These are phyloP conservation scores for Purpureocillium takamizusanense DNA, from an alignment of 2,329 filamentous ascomycete species.

Conservation along the genomic window DNA sequence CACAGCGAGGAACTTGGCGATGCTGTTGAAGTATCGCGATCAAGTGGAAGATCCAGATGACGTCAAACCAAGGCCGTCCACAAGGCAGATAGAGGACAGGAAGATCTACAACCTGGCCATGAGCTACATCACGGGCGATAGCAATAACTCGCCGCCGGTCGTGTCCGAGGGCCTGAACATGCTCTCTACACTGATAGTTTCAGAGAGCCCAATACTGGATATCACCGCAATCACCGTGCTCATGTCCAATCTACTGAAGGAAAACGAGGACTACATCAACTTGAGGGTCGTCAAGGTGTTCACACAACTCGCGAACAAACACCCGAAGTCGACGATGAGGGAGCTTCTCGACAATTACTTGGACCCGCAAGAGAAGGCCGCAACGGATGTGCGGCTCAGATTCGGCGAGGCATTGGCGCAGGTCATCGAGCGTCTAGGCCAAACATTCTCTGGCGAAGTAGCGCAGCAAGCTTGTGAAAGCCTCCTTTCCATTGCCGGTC, in stretches of 20 bases:
- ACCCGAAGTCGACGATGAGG: constrained; percentile 51
- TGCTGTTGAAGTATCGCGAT: constrained; percentile 48
- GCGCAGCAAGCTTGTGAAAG: constrained; percentile 45
- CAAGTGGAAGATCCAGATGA: constrained; percentile 38
- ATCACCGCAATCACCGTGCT: constrained; percentile 56
- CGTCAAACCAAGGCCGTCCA: constrained; percentile 26
- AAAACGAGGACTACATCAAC: constrained; percentile 64
- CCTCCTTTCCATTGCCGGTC: constrained; percentile 54
- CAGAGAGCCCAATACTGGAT: constrained; percentile 51
- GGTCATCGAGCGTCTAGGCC: constrained; percentile 51
- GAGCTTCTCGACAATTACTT: constrained; percentile 61
- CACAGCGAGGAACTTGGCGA: constrained; percentile 46
- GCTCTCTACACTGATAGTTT: constrained; percentile 45
- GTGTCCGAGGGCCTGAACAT: constrained; percentile 56
- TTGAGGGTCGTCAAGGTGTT: constrained; percentile 58
- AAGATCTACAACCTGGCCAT: constrained; percentile 54
- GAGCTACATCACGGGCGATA: constrained; percentile 49
- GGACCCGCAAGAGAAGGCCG: constrained; percentile 48
- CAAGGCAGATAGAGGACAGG: constrained; percentile 47
- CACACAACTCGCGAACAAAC: constrained; percentile 49
- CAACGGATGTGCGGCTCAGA: constrained; percentile 55
- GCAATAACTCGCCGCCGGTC: constrained; percentile 57
- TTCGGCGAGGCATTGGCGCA: constrained; percentile 60
- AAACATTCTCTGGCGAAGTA: constrained; percentile 44
- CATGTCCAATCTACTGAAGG: constrained; percentile 53